Base-by-base conservation (phyloP, 139 green algal species). In the Microglena sp. region DNA sequence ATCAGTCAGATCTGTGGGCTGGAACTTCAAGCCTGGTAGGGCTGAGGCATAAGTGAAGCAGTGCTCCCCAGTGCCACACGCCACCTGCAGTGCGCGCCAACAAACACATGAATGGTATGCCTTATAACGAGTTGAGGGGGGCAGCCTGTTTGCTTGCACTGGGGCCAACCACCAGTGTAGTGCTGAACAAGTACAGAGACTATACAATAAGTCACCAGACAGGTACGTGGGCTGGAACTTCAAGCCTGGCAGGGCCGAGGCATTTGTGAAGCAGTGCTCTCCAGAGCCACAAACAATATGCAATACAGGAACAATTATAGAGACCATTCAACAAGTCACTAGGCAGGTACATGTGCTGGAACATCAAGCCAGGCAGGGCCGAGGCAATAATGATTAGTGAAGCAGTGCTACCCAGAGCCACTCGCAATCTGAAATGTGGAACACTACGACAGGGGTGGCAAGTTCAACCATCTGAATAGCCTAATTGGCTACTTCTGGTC, bases 61-160 rank as follows among this genome's bases (percentile, higher is more conserved):
- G 55, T 87, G 81, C 62, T 87, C 77, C 2, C 75, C 78, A 0
- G 71, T 78, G n/a, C 78, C 78, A 40, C 34, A 69, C 15, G 78
- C 75, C 15, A 84, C 27, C 65, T 82, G 60, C 5, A 78, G 32
- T 2, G 57, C 46, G 46, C n/a, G n/a, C n/a, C n/a, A n/a, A n/a
- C n/a, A n/a, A n/a, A n/a, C n/a, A n/a, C n/a, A n/a, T n/a, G n/a
- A n/a, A n/a, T n/a, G n/a, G n/a, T n/a, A n/a, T n/a, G n/a, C n/a
- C n/a, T n/a, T n/a, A n/a, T n/a, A n/a, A n/a, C n/a, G n/a, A n/a
- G n/a, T n/a, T n/a, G n/a, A n/a, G n/a, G n/a, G n/a, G n/a, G n/a
- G n/a, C n/a, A n/a, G n/a, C n/a, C n/a, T n/a, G n/a, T n/a, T n/a
- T n/a, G n/a, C n/a, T n/a, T n/a, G n/a, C n/a, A n/a, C n/a, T n/a